Conservation (phyloP, 2,329 filamentous ascomycete genomes). For the Paradendryphiella salina region DNA sequence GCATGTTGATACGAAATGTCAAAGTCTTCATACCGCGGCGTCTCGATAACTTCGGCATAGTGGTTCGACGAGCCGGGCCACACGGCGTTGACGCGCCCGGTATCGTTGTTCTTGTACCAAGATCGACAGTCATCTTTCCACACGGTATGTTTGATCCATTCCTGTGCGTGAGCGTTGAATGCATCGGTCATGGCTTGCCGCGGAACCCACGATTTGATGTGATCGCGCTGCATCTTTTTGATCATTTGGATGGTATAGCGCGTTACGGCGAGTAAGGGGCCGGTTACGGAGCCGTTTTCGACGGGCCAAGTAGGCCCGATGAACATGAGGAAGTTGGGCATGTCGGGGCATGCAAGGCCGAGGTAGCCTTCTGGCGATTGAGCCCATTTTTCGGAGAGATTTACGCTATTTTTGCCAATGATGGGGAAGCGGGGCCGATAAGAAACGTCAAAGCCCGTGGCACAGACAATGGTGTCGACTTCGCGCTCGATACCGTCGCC, state of each 20-base stretch:
- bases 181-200: conserved; percentile 48
- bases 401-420: conserved; percentile 47
- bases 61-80: conserved; percentile 58
- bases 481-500: conserved; percentile 49
- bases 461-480: conserved; percentile 52
- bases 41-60: conserved; percentile 49
- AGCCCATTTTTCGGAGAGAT: conserved; percentile 49
- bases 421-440: conserved; percentile 51
- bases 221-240: conserved; percentile 53
- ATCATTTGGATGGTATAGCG: conserved; percentile 50
- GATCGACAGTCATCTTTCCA: conserved; percentile 53
- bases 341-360: conserved; percentile 48
- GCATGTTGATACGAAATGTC: conserved; percentile 47
- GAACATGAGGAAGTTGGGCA: conserved; percentile 52
- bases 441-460: conserved; percentile 53
- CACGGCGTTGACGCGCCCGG: conserved; percentile 47
- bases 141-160: conserved; percentile 56
- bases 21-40: conserved; percentile 51
- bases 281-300: conserved; percentile 53
- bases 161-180: conserved; percentile 52
- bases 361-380: conserved; percentile 49
- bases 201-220: conserved; percentile 49
- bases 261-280: conserved; percentile 46
- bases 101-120: conserved; percentile 53
- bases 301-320: conserved; percentile 50